These are phyloP conservation scores for Colletotrichum cereale DNA, from an alignment of 2,329 filamentous ascomycete species.

Conservation along the genomic window DNA sequence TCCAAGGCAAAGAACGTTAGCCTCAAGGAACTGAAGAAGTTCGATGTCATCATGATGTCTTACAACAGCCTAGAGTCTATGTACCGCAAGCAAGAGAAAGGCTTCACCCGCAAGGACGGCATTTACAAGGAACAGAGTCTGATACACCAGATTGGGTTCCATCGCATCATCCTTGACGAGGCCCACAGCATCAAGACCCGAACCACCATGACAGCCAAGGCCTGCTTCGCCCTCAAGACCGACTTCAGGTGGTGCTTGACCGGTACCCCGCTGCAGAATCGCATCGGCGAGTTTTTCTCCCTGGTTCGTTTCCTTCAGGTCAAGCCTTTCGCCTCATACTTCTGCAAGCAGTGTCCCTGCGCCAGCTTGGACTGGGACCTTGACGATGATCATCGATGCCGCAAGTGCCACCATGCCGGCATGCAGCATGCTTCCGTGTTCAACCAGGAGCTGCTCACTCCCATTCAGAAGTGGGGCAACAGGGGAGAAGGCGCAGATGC, in stretches of 20 bases:
- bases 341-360: conserved; percentile 90
- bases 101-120: conserved; percentile 84
- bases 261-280: conserved; percentile 95
- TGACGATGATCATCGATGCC: conserved; percentile 78
- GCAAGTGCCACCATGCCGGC: conserved; percentile 65
- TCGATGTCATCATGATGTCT: conserved; percentile 96
- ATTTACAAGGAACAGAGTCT: conserved; percentile 83
- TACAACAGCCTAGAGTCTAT: conserved; percentile 94
- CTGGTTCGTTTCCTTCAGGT: conserved; percentile 92
- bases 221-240: conserved; percentile 90
- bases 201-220: conserved; percentile 91
- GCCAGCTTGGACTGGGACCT: conserved; percentile 87
- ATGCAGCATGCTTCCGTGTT: conserved; percentile 73
- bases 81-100: conserved; percentile 91
- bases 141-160: conserved; percentile 88
- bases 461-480: conserved; percentile 75
- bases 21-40: conserved; percentile 80
- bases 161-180: conserved; percentile 94
- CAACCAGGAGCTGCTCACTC: conserved; percentile 95
- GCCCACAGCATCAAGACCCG: conserved; percentile 94
- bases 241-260: conserved; percentile 96
- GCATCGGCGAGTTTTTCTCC: conserved; percentile 97
- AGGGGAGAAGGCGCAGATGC: conserved; percentile 74
- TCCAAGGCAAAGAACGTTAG: conserved; percentile 83
- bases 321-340: conserved; percentile 90